Percentiles rank a stretch among this genome's conserved stretches.
Evolutionary conservation across 2,329 filamentous ascomycete genomes (phyloP).

Genomic region (Ophiostoma perfectum): DNA sequence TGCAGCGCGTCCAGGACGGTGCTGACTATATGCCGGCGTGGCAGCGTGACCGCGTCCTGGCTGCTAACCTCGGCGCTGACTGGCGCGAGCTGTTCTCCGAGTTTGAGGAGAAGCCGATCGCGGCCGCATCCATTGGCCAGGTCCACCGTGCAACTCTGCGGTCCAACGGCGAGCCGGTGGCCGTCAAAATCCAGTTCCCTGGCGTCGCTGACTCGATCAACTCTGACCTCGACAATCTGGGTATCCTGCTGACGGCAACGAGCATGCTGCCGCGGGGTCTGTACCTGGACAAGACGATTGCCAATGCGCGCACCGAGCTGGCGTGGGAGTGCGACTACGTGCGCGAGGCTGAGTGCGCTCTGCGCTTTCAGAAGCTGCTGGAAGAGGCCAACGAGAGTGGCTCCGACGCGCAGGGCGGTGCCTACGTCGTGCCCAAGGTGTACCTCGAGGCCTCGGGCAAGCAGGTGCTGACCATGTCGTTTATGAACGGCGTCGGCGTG

Average conservation of each 20-base stretch:
- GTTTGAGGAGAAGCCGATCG: conserved; percentile 88
- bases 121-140: conserved; percentile 94
- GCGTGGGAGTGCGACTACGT: conserved; percentile 96
- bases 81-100: conserved; percentile 79
- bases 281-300: conserved; percentile 95
- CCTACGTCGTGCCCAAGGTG: conserved; percentile 63
- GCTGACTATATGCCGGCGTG: conserved; percentile 97
- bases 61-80: conserved; percentile 68
- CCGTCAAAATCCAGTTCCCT: conserved; percentile 96
- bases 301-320: conserved; percentile 84
- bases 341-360: conserved; percentile 77
- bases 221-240: conserved; percentile 90
- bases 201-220: conserved; percentile 95
- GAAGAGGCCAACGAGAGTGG: conserved; percentile 33
- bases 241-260: conserved; percentile 83
- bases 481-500: conserved; percentile 79
- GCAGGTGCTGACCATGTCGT: conserved; percentile 69
- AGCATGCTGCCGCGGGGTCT: conserved; percentile 84
- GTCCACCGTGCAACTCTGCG: conserved; percentile 81
- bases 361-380: conserved; percentile 72
- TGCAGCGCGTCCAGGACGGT: conserved; percentile 91
- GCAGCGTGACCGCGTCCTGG: conserved; percentile 80
- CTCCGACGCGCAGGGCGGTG: conserved; percentile 33
- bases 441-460: conserved; percentile 28
- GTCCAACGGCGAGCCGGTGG: conserved; percentile 68